Conservation (phyloP, 768 basidiomycete genomes). For the Leccinum fibrillosum region DNA sequence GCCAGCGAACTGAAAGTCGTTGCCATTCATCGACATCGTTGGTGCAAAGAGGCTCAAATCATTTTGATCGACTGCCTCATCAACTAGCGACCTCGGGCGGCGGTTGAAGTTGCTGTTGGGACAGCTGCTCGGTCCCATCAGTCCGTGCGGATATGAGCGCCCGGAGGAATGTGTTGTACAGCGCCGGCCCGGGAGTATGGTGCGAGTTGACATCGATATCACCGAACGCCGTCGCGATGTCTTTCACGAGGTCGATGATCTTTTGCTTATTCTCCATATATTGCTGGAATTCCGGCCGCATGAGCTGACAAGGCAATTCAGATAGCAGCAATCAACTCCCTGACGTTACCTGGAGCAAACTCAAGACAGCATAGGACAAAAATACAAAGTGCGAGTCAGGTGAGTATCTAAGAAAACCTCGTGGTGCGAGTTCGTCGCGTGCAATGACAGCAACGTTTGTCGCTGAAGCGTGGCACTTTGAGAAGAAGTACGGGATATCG, state of each 20-base stretch:
- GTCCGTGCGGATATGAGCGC: conserved; percentile 62
- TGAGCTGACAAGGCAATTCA: conserved; percentile 47
- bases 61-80: conserved; percentile 19
- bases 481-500: conserved; percentile 83
- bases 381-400: conserved; percentile 92
- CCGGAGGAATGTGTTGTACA: conserved; percentile 82
- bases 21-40: conserved; percentile 19
- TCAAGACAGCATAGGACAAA: conserved; percentile 89
- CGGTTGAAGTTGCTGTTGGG: conserved; percentile 22
- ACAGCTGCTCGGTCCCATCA: conserved; percentile 28
- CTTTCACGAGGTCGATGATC: conserved; percentile 67
- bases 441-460: conserved; percentile 68
- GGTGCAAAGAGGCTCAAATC: conserved; percentile 30
- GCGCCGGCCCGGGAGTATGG: conserved; percentile 72
- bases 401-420: conserved; percentile 75
- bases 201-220: conserved; percentile 69
- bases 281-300: conserved; percentile 78
- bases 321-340: neutral
- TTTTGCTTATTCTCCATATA: conserved; percentile 73
- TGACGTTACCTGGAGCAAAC: conserved; percentile 73
- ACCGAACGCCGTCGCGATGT: conserved; percentile 80
- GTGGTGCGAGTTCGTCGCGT: conserved; percentile 76
- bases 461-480: conserved; percentile 71
- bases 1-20: conserved; percentile 68
- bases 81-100: conserved; percentile 16